These are phyloP conservation scores for Phyllosticta citriasiana DNA, from an alignment of 2,329 filamentous ascomycete species.

Conservation along the genomic window DNA sequence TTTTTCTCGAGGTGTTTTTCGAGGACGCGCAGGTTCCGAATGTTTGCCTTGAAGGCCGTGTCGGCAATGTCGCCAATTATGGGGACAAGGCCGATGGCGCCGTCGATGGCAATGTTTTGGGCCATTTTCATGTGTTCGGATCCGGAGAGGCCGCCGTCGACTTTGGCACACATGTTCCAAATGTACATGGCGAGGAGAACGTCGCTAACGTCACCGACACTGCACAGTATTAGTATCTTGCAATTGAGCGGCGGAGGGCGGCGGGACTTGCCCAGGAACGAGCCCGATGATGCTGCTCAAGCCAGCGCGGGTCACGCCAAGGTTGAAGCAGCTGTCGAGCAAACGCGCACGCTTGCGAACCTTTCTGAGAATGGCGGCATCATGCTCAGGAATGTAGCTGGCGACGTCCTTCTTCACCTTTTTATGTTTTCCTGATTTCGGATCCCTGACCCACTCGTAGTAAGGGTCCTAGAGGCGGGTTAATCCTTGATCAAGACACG, in stretches of 20 bases:
- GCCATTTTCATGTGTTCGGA: constrained; percentile 61
- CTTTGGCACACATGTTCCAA: constrained; percentile 14
- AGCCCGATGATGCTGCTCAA: constrained; percentile 82
- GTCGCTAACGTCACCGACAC: constrained; percentile 62
- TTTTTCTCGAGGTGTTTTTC: constrained; percentile 59
- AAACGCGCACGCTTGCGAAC: constrained; percentile 79
- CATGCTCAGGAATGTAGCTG: constrained; percentile 70
- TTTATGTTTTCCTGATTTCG: constrained; percentile 63
- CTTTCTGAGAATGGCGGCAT: constrained; percentile 71
- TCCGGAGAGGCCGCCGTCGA: constrained; percentile 65
- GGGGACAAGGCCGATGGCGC: constrained; percentile 62
- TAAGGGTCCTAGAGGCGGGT: constrained; percentile 63
- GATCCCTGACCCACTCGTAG: constrained; percentile 72
- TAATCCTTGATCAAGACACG: background rate
- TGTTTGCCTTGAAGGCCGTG: constrained; percentile 64
- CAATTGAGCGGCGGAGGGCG: background rate
- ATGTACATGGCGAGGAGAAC: constrained; percentile 65
- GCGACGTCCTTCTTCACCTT: constrained; percentile 80
- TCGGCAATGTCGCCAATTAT: constrained; percentile 69
- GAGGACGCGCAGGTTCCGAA: constrained; percentile 60
- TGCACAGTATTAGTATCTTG: background rate
- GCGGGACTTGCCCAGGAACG: constrained; percentile 58
- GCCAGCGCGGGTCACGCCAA: constrained; percentile 71
- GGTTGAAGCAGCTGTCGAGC: constrained; percentile 78
- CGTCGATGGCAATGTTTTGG: constrained; percentile 67